Conservation (phyloP, 805 yeast genomes). For the Candida krabiensis region DNA sequence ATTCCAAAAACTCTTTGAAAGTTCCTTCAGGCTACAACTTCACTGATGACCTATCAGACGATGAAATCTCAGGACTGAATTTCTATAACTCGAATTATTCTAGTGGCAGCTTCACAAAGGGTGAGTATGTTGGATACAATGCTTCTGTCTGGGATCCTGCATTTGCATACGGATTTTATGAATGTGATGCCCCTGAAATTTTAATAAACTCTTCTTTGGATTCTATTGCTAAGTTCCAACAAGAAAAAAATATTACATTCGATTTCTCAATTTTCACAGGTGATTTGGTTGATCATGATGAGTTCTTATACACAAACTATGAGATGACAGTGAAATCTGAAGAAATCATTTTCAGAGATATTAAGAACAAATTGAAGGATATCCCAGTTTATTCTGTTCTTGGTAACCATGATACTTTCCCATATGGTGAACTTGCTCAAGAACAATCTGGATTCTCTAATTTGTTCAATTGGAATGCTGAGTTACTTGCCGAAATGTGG, state of each 20-base stretch:
- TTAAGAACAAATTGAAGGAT: slow-evolving; percentile 48
- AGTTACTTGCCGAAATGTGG: slow-evolving; percentile 50
- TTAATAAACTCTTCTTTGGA: slow-evolving; percentile 58
- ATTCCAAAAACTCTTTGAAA: slow-evolving; percentile 38
- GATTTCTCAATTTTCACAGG: slow-evolving; percentile 73
- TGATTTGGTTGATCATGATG: slow-evolving; percentile 71
- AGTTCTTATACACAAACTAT: slow-evolving; percentile 43
- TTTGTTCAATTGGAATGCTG: slow-evolving; percentile 47
- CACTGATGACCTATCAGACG: slow-evolving; percentile 29
- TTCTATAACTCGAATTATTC: slow-evolving; percentile 32
- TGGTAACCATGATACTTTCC: slow-evolving; percentile 75
- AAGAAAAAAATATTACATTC: slow-evolving; percentile 36
- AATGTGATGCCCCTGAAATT: slow-evolving; percentile 66
- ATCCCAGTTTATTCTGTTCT: slow-evolving; percentile 61
- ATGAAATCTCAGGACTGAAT: slow-evolving; percentile 13
- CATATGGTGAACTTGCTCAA: slow-evolving; percentile 70
- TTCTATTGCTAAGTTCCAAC: slow-evolving; percentile 38
- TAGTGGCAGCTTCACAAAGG: slow-evolving; percentile 30
- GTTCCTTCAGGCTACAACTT: slow-evolving; percentile 42
- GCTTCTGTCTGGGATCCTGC: slow-evolving; percentile 49
- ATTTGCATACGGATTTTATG: slow-evolving; percentile 59
- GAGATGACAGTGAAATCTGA: slow-evolving; percentile 57
- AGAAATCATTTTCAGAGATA: slow-evolving; percentile 46
- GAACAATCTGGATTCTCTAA: slow-evolving; percentile 41
- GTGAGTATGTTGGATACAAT: slow-evolving; percentile 27